Base-by-base conservation (phyloP, 805 yeast genomes). In the Ogataea neopini region DNA sequence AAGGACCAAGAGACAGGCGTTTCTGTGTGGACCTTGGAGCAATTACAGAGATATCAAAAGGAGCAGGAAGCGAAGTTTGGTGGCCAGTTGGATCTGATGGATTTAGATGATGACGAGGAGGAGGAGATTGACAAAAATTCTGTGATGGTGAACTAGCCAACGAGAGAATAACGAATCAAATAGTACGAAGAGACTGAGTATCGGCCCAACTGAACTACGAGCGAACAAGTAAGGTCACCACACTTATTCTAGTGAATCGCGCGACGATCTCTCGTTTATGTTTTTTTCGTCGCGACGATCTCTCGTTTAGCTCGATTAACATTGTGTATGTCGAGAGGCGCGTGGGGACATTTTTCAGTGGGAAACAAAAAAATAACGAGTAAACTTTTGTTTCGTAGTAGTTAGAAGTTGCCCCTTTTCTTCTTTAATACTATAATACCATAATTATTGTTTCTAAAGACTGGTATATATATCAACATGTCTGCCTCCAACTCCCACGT, bases 1-100 rank as follows among this genome's bases (percentile, higher is more conserved):
- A 83, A 85, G 52, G 97, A 92, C 62, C 95, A 87, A 64, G 96
- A 90, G 59, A 59, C 56, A 32, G 97, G 97, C 44, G 85, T 91
- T 3, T 86, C 96, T 7, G 96, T 94, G 13, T 92, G 98, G 99
- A 85, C 84, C 48, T 52, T 82, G 22, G 85, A 82, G 40, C 91
- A 88, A 59, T 67, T 88, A 43, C 67, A 76, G 45, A 68, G 64
- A 18, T 77, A 72, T 60, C 96, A 88, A 63, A 63, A 69, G 38
- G 77, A 75, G 43, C 84, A 81, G 61, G 64, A 58, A 38, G 43
- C 42, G 30, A 46, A 51, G 47, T 50, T 50, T 48, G 52, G 44
- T 1, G 46, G 39, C 3, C 43, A 39, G 5, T 50, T 49, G 8
- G 66, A 58, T 2, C 59, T 58, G 30, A 60, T 52, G 44, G 64